Base-by-base conservation (phyloP, 352 stramenopile species). In the Globisporangium yorkense region DNA sequence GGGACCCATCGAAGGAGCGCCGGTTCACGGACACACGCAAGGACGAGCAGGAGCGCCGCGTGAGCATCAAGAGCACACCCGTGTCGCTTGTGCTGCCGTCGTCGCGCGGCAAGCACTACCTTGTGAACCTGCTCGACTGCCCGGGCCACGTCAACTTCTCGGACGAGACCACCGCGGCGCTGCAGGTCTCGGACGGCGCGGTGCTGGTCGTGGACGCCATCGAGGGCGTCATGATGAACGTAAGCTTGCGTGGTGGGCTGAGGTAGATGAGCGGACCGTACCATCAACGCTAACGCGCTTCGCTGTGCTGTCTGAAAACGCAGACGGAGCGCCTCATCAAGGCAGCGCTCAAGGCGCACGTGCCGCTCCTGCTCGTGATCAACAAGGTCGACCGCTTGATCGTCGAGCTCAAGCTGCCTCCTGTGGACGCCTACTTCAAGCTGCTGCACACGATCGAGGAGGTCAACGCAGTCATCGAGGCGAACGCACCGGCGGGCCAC, bases 301-400 rank as follows among this genome's bases (percentile, higher is more conserved):
- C 2, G 54, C 16, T 56, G 46, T 52, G 16, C 16, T 41, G 8
- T 8, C 20, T 49, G 33, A 3, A 5, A 40, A 48, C 31, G 40
- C 12, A 98, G 75, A 99, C 97, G 2, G 95, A 99, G 71, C 80
- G 97, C 41, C 47, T 98, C 20, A 80, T 99, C 41, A 87, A 94
- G 63, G 92, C 98, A 44, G 89, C 94, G 27, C 72, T 99, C 46
- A 65, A 77, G 16, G 87, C 97, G 39, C 87, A 94, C 31, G 66
- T 99, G 21, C 70, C 88, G 16, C 69, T 99, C 2, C 72, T 90
- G 12, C 75, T 99, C 20, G 82, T 94, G 35, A 65, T 99, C 43
- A 99, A 98, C 72, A 99, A 99, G 72, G 84, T 99, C 44, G 97
- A 99, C 74, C 94, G 97, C 0, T 72, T 99, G 16, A 98, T 99